A percentile compares a stretch with the other conserved stretches of the same genome.
These are phyloP conservation scores for Monascus ruber DNA, from an alignment of 2,329 filamentous ascomycete genomes.

Conservation along the genomic window DNA sequence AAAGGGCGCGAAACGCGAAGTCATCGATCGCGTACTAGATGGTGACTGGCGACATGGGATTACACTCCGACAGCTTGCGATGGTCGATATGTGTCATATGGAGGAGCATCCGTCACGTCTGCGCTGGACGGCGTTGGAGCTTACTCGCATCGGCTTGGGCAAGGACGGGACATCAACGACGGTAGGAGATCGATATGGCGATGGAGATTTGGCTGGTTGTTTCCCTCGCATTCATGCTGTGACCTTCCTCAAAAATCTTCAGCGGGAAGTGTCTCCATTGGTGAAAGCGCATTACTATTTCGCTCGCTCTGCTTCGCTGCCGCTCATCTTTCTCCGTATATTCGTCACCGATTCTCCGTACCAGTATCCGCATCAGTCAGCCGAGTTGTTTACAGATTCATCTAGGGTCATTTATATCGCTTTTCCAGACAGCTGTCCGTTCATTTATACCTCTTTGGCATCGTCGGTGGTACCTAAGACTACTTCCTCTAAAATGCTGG, in stretches of 20 bases:
- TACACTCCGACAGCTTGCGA: constrained; percentile 44
- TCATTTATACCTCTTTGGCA: constrained; percentile 54
- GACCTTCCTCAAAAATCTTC: constrained; percentile 66
- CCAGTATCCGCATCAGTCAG: constrained; percentile 38
- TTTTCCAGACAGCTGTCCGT: constrained; percentile 69
- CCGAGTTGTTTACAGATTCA: constrained; percentile 41
- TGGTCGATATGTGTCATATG: constrained; percentile 42
- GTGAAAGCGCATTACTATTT: constrained; percentile 78
- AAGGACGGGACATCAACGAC: constrained; percentile 1
- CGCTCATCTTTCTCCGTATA: constrained; percentile 64
- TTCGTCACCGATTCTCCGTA: constrained; percentile 75
- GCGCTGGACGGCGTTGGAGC: constrained; percentile 44
- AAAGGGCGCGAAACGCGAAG: constrained; percentile 42
- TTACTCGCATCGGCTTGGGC: constrained; percentile 20
- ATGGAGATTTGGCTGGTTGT: constrained; percentile 24
- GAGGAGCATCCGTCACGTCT: constrained; percentile 41
- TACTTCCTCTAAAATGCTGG: constrained; percentile 28
- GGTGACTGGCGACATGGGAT: constrained; percentile 47
- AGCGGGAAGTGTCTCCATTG: constrained; percentile 61
- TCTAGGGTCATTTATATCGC: constrained; percentile 67
- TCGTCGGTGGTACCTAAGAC: constrained; percentile 28
- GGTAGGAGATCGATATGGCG: constrained; percentile 7
- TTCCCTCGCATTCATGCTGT: constrained; percentile 67
- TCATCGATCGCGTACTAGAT: constrained; percentile 45
- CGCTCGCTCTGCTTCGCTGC: constrained; percentile 52